Percentiles rank a stretch among this genome's conserved stretches.
Evolutionary conservation across 805 yeast species (phyloP).

Genomic region (Pichia kluyveri): DNA sequence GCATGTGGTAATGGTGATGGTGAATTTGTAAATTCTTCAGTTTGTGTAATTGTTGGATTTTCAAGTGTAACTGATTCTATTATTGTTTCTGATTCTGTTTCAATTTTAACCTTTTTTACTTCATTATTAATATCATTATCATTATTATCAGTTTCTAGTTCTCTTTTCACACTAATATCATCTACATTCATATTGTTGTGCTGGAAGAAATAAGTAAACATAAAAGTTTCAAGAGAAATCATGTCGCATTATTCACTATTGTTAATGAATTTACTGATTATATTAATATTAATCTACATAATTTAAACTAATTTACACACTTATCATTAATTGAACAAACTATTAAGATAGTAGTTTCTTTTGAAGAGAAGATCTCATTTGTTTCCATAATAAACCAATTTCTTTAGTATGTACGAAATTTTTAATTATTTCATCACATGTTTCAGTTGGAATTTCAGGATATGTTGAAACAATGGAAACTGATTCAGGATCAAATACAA

Average conservation of each 20-base stretch:
- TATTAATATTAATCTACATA: background rate
- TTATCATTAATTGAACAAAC: too few species aligned
- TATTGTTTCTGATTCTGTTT: background rate
- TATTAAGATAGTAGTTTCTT: slow-evolving; percentile 2
- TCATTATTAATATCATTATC: background rate
- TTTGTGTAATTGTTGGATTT: background rate
- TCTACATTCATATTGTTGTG: background rate
- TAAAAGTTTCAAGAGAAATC: too few species aligned
- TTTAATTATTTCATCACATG: background rate
- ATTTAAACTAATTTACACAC: background rate
- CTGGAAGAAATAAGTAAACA: too few species aligned
- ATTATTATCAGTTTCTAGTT: background rate
- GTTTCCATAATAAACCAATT: slow-evolving; percentile 26
- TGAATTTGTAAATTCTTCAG: background rate
- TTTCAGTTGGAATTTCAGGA: slow-evolving; percentile 19
- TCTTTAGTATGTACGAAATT: slow-evolving; percentile 21
- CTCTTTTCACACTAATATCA: background rate
- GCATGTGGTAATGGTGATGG: slow-evolving; percentile 12
- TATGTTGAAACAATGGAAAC: slow-evolving; percentile 26
- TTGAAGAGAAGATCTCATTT: slow-evolving; percentile 22
- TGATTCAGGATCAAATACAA: slow-evolving; percentile 32
- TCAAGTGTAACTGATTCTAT: background rate
- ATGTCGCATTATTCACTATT: too few species aligned
- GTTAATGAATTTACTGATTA: background rate
- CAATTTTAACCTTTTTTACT: background rate